These are phyloP conservation scores for Septoria linicola DNA, from an alignment of 2,329 filamentous ascomycete species.

Conservation along the genomic window DNA sequence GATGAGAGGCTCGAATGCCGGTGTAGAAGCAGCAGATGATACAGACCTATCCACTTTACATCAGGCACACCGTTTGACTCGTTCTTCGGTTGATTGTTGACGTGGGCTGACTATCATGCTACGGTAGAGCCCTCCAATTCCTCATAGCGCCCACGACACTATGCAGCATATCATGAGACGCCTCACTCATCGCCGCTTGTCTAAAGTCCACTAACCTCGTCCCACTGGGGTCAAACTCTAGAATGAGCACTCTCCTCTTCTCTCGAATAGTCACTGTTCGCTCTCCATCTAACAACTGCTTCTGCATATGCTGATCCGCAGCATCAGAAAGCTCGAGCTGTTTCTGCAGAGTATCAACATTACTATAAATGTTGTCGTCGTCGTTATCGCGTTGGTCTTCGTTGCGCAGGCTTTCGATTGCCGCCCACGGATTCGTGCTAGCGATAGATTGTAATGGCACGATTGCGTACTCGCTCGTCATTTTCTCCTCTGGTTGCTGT, in stretches of 20 bases:
- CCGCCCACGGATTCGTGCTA: neutral
- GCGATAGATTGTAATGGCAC: conserved; percentile 2
- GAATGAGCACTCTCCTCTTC: conserved; percentile 8
- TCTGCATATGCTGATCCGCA: conserved; percentile 5
- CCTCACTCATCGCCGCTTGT: conserved; percentile 3
- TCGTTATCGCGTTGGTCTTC: too few species aligned
- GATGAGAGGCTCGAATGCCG: too few species aligned
- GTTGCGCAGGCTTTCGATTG: neutral
- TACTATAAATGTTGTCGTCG: neutral
- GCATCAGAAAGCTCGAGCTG: conserved; percentile 12
- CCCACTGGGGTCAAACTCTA: conserved; percentile 12
- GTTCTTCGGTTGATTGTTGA: too few species aligned
- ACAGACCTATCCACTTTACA: too few species aligned
- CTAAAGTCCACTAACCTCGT: neutral
- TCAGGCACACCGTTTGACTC: too few species aligned
- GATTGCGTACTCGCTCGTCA: conserved; percentile 22
- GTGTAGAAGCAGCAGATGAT: too few species aligned
- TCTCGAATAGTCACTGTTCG: conserved; percentile 14
- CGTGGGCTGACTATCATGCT: too few species aligned
- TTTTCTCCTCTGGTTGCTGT: neutral
- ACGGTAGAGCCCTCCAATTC: conserved; percentile 10
- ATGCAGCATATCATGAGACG: conserved; percentile 9
- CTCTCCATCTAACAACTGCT: conserved; percentile 9
- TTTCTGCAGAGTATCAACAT: conserved; percentile 5
- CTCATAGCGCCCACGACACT: conserved; percentile 5